phyloP scores from a whole-genome alignment of 2,329 filamentous ascomycete genomes.

The Aureobasidium leucospermi region DNA sequence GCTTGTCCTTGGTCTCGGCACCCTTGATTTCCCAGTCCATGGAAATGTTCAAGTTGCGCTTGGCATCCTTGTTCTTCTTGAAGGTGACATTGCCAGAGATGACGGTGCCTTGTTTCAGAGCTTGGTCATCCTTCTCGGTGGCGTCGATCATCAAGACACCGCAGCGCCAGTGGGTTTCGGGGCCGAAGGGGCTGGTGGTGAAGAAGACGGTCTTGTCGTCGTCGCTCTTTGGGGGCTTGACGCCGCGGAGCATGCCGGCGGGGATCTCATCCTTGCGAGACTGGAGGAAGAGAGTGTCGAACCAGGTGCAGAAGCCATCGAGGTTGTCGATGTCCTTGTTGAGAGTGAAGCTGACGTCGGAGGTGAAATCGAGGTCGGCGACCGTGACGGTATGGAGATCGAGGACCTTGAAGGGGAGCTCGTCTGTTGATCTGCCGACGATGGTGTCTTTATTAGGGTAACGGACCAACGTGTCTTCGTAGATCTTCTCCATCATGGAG shows the following conservation, averaged over 20 bases:
- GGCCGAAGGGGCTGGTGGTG: constrained; percentile 72
- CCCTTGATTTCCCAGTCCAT: constrained; percentile 31
- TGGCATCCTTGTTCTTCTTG: constrained; percentile 28
- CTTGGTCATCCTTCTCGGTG: constrained; percentile 38
- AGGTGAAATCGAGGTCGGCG: constrained; percentile 68
- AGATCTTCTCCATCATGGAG: constrained; percentile 76
- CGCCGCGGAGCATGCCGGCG: constrained; percentile 32
- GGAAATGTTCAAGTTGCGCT: constrained; percentile 33
- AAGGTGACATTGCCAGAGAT: constrained; percentile 46
- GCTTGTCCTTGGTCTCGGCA: constrained; percentile 19
- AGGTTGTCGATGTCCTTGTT: constrained; percentile 57
- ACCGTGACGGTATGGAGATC: constrained; percentile 66
- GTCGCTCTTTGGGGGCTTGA: constrained; percentile 49
- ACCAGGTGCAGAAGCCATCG: constrained; percentile 90
- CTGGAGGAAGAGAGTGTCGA: constrained; percentile 84
- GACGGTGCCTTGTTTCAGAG: constrained; percentile 47
- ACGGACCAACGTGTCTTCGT: constrained; percentile 54
- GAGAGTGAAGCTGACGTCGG: constrained; percentile 57
- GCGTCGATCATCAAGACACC: constrained; percentile 65
- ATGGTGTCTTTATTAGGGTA: constrained; percentile 39
- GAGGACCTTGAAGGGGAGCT: constrained; percentile 63
- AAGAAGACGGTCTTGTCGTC: constrained; percentile 65
- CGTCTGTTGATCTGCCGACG: constrained; percentile 40
- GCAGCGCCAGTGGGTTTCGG: constrained; percentile 86
- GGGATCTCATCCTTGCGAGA: constrained; percentile 42